Evolutionary conservation across 148 eudicot genomes (phyloP).

Genomic region (Simmondsia chinensis): DNA sequence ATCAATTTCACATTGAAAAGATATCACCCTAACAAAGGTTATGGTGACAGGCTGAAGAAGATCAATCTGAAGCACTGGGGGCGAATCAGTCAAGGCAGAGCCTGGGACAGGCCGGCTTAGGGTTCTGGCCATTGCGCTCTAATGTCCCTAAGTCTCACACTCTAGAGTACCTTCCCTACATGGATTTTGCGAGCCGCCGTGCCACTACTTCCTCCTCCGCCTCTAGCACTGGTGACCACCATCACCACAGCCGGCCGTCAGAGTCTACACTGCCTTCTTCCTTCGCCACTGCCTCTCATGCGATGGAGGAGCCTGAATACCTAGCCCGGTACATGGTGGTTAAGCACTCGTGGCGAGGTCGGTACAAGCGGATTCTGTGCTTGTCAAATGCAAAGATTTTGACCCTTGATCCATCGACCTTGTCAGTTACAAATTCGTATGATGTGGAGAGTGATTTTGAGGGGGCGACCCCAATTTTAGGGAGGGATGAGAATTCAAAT

Average conservation of each 20-base stretch:
- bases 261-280: slow-evolving; percentile 11
- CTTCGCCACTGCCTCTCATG: slow-evolving; percentile 16
- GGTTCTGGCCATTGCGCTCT: slow-evolving; percentile 62
- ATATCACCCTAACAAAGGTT: background rate
- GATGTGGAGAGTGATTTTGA: slow-evolving; percentile 67
- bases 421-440: slow-evolving; percentile 77
- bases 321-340: slow-evolving; percentile 66
- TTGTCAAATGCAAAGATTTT: slow-evolving; percentile 44
- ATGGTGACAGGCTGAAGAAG: background rate
- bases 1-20: too few species aligned
- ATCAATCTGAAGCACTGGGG: slow-evolving; percentile 75
- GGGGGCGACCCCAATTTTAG: slow-evolving; percentile 62
- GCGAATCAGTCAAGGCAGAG: slow-evolving; percentile 92
- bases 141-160: slow-evolving; percentile 66
- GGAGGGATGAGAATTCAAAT: slow-evolving; percentile 70
- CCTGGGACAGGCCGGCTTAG: slow-evolving; percentile 62
- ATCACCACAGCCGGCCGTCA: slow-evolving; percentile 9
- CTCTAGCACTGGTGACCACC: slow-evolving; percentile 2
- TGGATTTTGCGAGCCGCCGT: slow-evolving; percentile 84
- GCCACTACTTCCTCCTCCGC: slow-evolving; percentile 12
- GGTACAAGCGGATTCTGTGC: slow-evolving; percentile 87
- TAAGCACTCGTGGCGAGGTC: slow-evolving; percentile 96
- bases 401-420: slow-evolving; percentile 74
- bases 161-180: slow-evolving; percentile 75
- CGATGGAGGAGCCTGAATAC: slow-evolving; percentile 82